Conservation (phyloP, 805 yeast genomes). For the Saturnispora sanitii region DNA sequence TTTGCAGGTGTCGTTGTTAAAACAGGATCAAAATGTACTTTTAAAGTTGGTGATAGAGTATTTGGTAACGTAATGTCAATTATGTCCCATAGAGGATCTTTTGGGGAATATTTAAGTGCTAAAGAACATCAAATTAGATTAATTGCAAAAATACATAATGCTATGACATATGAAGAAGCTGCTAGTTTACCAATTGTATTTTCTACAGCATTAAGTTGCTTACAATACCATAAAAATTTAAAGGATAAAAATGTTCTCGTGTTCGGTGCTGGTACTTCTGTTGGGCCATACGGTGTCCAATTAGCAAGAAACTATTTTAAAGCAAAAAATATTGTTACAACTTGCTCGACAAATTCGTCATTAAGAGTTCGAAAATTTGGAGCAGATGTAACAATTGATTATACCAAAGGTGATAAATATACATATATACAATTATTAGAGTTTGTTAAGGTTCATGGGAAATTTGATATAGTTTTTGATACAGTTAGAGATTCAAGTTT, state of each 20-base stretch:
- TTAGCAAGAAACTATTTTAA: slow-evolving; percentile 40
- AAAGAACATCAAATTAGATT: slow-evolving; percentile 22
- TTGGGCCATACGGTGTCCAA: slow-evolving; percentile 50
- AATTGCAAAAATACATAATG: slow-evolving; percentile 33
- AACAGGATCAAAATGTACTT: slow-evolving; percentile 15
- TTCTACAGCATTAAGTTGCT: slow-evolving; percentile 44
- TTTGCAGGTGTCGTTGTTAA: slow-evolving; percentile 19
- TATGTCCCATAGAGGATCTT: slow-evolving; percentile 29
- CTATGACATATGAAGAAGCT: slow-evolving; percentile 43
- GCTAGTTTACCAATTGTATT: slow-evolving; percentile 57
- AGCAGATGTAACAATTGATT: slow-evolving; percentile 51
- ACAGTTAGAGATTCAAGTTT: slow-evolving; percentile 43
- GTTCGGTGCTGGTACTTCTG: slow-evolving; percentile 68
- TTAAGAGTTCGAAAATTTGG: slow-evolving; percentile 30
- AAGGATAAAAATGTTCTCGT: slow-evolving; percentile 42
- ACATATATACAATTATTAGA: slow-evolving; percentile 28
- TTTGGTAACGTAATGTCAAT: slow-evolving; percentile 12
- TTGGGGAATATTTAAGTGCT: slow-evolving; percentile 34
- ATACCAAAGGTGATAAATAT: slow-evolving; percentile 34
- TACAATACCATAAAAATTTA: slow-evolving; percentile 9
- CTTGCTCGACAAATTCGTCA: slow-evolving; percentile 31
- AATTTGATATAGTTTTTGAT: slow-evolving; percentile 58
- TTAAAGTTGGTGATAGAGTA: slow-evolving; percentile 17
- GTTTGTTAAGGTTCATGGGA: slow-evolving; percentile 29
- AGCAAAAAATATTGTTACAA: slow-evolving; percentile 44